Evolutionary conservation across 768 basidiomycete genomes (phyloP), one percentile per base, ranked within the genome.

Genomic region (Lactarius hengduanensis): DNA sequence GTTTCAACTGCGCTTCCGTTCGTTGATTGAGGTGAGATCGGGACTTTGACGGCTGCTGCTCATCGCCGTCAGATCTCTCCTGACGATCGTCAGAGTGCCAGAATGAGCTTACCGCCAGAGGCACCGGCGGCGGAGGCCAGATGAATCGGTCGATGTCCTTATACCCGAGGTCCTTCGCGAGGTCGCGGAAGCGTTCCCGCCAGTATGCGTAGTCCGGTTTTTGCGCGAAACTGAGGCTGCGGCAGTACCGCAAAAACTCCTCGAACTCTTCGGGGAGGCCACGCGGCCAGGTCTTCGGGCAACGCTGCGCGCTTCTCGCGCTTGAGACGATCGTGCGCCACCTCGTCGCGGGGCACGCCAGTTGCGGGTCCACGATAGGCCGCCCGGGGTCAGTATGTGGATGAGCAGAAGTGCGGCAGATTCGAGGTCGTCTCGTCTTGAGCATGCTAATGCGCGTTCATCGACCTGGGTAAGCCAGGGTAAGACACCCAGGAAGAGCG

Each of bases 341-440:
- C 80, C 26, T 86, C 83, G 7, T 86, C 86, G 70, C 88, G 89
- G 9, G 90, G 90, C 16, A 92, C 83, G n/a, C 90, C 90, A n/a
- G 67, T 89, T 88, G 28, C 90, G 83, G 47, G 89, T 92, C 90
- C 90, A 92, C 20, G 84, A 77, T 28, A 92, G 82, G 10, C 90
- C 90, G 18, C 85, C 83, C 2, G 90, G 90, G 7, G 87, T 92
- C 54, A 92, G 80, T 30, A 92, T 80, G 73, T 92, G 90, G n/a
- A 92, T 89, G 62, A 92, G 79, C 89, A 92, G 89, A 56, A 92
- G 79, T 3, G 88, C 88, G 22, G 83, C 79, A 0, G 90, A 90
- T 75, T 92, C 90, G 57, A 92, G 80, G 72, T 92, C 90, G 72
- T 92, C 90, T 64, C 90, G 81, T 57, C 90, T 84, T 64, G 90